These are phyloP conservation scores for Sclerotinia nivalis DNA, from an alignment of 2,329 filamentous ascomycete genomes.

Conservation along the genomic window DNA sequence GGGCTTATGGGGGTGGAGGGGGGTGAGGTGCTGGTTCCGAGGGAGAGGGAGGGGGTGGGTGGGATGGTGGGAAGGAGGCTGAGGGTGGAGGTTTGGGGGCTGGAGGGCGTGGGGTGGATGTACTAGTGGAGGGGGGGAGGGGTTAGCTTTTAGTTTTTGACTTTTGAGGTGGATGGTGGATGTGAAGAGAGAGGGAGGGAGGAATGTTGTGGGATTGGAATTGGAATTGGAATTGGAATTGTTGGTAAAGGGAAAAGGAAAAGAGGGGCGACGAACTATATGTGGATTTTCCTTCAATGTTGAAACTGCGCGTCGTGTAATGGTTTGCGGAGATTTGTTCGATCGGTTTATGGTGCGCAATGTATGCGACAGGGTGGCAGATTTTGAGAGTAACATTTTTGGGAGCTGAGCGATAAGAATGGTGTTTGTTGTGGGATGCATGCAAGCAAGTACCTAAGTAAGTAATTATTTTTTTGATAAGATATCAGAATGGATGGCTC, in stretches of 20 bases:
- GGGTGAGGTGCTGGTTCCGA: conserved; percentile 56
- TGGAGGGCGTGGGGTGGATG: conserved; percentile 50
- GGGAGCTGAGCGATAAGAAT: no score
- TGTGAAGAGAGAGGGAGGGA: background rate
- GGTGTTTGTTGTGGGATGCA: background rate
- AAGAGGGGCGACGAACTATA: conserved; percentile 32
- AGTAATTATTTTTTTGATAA: conserved; percentile 5
- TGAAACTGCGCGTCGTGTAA: conserved; percentile 26
- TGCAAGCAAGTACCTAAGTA: background rate
- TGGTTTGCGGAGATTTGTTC: no score
- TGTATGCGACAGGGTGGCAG: background rate
- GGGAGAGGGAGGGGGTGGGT: conserved; percentile 54
- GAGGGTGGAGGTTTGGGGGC: conserved; percentile 53
- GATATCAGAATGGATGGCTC: background rate
- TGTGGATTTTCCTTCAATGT: conserved; percentile 40
- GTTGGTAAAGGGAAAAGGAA: background rate
- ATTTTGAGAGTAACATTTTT: conserved; percentile 14
- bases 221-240: background rate
- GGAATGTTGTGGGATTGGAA: background rate
- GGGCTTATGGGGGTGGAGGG: conserved; percentile 58
- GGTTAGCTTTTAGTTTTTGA: conserved; percentile 7
- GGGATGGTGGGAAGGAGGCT: conserved; percentile 60
- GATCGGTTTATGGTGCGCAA: background rate
- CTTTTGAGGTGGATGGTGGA: background rate
- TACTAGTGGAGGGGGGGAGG: conserved; percentile 47